Percentiles rank a stretch among this genome's conserved stretches.
Conservation (phyloP, 805 yeast genomes). For the Yarrowia divulgata region DNA sequence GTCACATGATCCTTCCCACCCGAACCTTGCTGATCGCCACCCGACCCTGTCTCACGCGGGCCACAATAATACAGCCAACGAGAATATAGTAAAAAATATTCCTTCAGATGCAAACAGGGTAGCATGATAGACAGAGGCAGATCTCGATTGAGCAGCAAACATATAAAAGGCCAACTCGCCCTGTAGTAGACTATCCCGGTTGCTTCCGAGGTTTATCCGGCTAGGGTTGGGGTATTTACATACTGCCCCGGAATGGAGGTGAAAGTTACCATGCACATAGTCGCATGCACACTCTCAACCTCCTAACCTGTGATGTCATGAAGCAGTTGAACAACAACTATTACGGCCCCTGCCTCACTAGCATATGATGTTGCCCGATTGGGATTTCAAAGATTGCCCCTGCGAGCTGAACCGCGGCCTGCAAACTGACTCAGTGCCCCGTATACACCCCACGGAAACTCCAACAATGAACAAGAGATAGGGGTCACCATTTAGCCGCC, state of each 20-base stretch:
- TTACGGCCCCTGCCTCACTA: too few relatives aligned
- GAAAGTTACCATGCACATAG: too few relatives aligned
- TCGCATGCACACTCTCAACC: too few relatives aligned
- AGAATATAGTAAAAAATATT: background rate
- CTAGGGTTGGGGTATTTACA: background rate
- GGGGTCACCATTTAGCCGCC: constrained; percentile 1
- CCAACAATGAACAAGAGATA: background rate
- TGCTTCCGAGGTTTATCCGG: background rate
- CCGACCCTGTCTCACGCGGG: constrained; percentile 2
- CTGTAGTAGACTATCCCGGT: too few relatives aligned
- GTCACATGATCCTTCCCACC: constrained; percentile 3
- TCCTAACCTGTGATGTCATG: too few relatives aligned
- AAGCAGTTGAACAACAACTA: too few relatives aligned
- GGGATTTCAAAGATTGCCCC: too few relatives aligned
- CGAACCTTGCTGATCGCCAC: constrained; percentile 1
- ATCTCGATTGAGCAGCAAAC: background rate
- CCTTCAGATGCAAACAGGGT: background rate
- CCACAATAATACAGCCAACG: background rate
- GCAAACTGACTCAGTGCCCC: constrained; percentile 1
- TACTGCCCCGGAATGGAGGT: too few relatives aligned
- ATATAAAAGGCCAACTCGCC: too few relatives aligned
- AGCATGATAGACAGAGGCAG: background rate
- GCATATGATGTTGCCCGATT: too few relatives aligned
- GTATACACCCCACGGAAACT: background rate
- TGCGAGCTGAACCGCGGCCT: too few relatives aligned